Conservation (phyloP, 2,329 filamentous ascomycete species). For the Teratosphaeria nubilosa region DNA sequence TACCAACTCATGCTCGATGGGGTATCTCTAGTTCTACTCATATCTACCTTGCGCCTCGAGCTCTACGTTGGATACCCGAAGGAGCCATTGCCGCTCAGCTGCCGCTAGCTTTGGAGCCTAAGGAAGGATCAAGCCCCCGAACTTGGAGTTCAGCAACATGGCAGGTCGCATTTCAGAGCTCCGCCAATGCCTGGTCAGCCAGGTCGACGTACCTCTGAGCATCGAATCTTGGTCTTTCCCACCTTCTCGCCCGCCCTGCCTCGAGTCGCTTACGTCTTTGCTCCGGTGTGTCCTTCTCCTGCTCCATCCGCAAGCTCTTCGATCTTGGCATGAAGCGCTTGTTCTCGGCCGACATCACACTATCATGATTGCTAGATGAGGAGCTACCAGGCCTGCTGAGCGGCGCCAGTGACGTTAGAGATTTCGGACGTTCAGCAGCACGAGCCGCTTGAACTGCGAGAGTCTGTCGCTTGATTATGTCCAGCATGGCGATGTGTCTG, state of each 20-base stretch:
- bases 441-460: conserved; percentile 8
- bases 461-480: conserved; percentile 13
- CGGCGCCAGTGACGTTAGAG: conserved; percentile 3
- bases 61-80: neutral
- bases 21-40: neutral
- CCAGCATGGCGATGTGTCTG: conserved; percentile 26
- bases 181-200: conserved; percentile 20
- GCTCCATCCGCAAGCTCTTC: conserved; percentile 17
- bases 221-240: conserved; percentile 20
- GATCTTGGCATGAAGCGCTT: neutral
- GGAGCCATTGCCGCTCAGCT: neutral
- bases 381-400: conserved; percentile 1
- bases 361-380: conserved; percentile 2
- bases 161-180: conserved; percentile 11
- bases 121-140: too few relatives aligned
- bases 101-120: neutral
- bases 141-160: neutral
- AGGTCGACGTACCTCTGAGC: conserved; percentile 16
- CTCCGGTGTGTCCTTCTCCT: conserved; percentile 14
- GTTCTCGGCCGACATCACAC: neutral
- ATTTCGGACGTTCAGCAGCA: conserved; percentile 3
- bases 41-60: neutral
- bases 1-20: neutral
- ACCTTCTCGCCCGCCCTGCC: conserved; percentile 17
- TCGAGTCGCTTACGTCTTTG: conserved; percentile 19